These are phyloP conservation scores for Coleophoma cylindrospora DNA, from an alignment of 2,329 filamentous ascomycete genomes.

Conservation along the genomic window DNA sequence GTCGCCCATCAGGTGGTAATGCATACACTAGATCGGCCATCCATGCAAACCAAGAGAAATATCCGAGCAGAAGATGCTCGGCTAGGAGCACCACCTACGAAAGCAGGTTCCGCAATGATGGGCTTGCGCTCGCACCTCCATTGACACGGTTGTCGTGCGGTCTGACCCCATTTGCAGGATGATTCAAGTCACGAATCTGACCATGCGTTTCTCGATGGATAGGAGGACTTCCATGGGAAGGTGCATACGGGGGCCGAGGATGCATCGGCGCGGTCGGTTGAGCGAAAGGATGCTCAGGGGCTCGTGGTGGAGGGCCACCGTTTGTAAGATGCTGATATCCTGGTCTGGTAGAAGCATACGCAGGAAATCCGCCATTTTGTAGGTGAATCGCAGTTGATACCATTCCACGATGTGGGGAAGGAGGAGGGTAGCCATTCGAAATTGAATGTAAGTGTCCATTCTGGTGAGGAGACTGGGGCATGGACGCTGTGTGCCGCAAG, in stretches of 20 bases:
- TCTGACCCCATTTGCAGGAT: constrained; percentile 19
- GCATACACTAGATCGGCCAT: not conserved
- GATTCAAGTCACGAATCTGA: constrained; percentile 16
- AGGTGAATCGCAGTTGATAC: constrained; percentile 17
- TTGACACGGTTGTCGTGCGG: constrained; percentile 38
- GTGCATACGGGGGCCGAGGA: constrained; percentile 32
- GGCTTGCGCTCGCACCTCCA: constrained; percentile 71
- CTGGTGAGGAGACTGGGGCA: constrained; percentile 37
- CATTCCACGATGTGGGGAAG: constrained; percentile 18
- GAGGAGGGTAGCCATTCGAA: constrained; percentile 34
- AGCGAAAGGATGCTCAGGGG: constrained; percentile 40
- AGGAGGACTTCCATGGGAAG: constrained; percentile 21
- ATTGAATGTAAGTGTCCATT: constrained; percentile 38
- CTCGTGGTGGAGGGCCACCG: constrained; percentile 32
- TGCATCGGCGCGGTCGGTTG: constrained; percentile 39
- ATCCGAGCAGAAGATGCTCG: not conserved
- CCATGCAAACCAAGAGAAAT: not conserved
- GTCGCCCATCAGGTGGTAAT: not conserved
- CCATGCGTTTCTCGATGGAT: constrained; percentile 22
- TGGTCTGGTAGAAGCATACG: constrained; percentile 24
- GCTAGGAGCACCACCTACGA: constrained; percentile 38
- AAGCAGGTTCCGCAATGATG: constrained; percentile 69
- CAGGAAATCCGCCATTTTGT: constrained; percentile 20
- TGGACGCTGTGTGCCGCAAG: constrained; percentile 14
- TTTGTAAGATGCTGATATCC: constrained; percentile 27